Conservation (phyloP, 1,139 yeast genomes). For the Arxiozyma heterogenica region DNA sequence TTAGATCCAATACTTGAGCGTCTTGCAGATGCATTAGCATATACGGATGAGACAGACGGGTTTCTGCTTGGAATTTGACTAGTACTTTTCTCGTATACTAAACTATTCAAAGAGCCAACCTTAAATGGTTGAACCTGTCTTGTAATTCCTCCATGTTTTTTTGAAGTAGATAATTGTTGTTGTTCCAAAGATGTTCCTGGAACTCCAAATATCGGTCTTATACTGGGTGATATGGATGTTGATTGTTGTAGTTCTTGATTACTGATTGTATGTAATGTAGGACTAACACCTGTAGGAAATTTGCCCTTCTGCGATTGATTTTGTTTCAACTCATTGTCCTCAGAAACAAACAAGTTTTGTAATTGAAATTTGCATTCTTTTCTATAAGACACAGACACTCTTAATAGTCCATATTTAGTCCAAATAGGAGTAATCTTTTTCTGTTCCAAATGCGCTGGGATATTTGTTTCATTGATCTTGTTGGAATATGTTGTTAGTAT, state of each 20-base stretch:
- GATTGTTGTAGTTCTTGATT: slow-evolving; percentile 9
- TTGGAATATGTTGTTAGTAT: slow-evolving; percentile 41
- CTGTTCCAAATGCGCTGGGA: slow-evolving; percentile 48
- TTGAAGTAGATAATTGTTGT: slow-evolving; percentile 18
- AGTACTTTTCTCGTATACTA: slow-evolving; percentile 32
- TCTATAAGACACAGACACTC: slow-evolving; percentile 72
- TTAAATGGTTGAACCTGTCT: slow-evolving; percentile 47
- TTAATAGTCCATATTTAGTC: slow-evolving; percentile 66
- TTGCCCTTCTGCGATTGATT: slow-evolving; percentile 5
- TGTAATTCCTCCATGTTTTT: slow-evolving; percentile 18
- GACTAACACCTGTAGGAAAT: neutral
- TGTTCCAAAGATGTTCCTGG: slow-evolving; percentile 9
- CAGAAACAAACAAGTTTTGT: slow-evolving; percentile 37
- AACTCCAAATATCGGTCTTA: slow-evolving; percentile 12
- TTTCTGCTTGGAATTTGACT: slow-evolving; percentile 30
- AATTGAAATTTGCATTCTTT: slow-evolving; percentile 58
- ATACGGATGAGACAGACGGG: slow-evolving; percentile 35
- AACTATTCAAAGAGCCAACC: slow-evolving; percentile 48
- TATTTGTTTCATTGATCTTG: slow-evolving; percentile 30
- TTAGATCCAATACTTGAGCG: slow-evolving; percentile 28
- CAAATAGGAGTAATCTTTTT: slow-evolving; percentile 58
- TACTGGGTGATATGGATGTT: slow-evolving; percentile 26
- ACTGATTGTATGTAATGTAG: neutral
- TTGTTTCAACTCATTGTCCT: neutral
- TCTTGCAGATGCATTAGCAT: slow-evolving; percentile 28